A percentile compares a stretch with the other conserved stretches of the same genome.
Evolutionary conservation across 768 basidiomycete species (phyloP).

Genomic region (Vishniacozyma victoriae): DNA sequence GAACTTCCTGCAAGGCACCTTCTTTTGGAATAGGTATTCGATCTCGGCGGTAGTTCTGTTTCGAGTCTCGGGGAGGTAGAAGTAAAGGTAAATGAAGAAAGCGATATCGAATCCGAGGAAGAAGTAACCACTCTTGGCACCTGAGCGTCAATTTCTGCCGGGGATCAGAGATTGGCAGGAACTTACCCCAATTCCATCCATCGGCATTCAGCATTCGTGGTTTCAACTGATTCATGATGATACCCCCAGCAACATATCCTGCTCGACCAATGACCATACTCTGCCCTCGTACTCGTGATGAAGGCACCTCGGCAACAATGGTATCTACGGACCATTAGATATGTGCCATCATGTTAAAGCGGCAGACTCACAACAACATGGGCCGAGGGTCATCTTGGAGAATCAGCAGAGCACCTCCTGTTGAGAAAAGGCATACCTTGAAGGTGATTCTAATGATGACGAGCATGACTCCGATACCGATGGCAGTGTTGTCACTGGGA

Average conservation of each 20-base stretch:
- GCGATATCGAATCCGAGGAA: neutral
- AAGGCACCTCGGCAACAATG: conserved; percentile 24
- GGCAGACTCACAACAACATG: no score
- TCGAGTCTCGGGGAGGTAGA: neutral
- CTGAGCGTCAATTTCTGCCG: no score
- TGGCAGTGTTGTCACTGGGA: neutral
- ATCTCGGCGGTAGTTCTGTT: neutral
- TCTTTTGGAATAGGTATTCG: neutral
- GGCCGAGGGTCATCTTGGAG: no score
- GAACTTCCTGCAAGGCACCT: neutral
- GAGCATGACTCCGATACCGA: conserved; percentile 18
- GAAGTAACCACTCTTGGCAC: conserved; percentile 19
- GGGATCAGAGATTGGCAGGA: no score
- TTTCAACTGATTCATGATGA: conserved; percentile 14
- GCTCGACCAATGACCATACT: conserved; percentile 22
- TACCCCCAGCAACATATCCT: conserved; percentile 16
- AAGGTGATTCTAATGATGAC: conserved; percentile 29
- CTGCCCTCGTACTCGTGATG: conserved; percentile 16
- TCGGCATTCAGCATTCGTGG: conserved; percentile 17
- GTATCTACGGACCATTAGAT: conserved; percentile 15
- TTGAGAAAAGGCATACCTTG: no score
- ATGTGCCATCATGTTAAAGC: no score
- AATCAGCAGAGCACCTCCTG: no score
- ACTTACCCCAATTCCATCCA: conserved; percentile 31
- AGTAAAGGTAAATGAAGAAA: neutral